These are phyloP conservation scores for Capsella bursapastoris DNA, from an alignment of 345 rosid species.

Conservation along the genomic window DNA sequence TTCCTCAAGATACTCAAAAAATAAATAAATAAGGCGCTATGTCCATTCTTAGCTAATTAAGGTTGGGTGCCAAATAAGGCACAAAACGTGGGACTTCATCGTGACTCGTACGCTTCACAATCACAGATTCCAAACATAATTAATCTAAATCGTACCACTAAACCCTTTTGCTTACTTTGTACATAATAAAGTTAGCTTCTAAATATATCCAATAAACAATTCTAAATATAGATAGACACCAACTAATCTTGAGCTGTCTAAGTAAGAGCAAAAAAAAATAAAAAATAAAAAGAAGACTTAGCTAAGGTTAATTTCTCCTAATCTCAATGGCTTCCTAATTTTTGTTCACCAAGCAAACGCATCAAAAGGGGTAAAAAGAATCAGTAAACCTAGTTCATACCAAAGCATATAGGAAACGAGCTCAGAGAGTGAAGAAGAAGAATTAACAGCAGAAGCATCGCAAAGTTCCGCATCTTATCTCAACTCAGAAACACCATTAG, in stretches of 20 bases:
- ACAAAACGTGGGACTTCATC: constrained; percentile 15
- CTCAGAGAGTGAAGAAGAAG: constrained; percentile 53
- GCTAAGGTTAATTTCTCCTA: constrained; percentile 8
- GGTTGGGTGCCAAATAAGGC: constrained; percentile 22
- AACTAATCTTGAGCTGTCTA: constrained; percentile 43
- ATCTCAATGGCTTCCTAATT: constrained; percentile 12
- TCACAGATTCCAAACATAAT: constrained; percentile 27
- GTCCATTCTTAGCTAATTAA: not conserved
- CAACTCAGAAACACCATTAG: constrained; percentile 50
- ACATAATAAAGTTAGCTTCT: constrained; percentile 32
- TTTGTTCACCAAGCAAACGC: not conserved
- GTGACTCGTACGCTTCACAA: constrained; percentile 37
- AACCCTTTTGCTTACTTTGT: constrained; percentile 37
- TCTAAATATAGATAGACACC: constrained; percentile 42
- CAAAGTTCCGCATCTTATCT: constrained; percentile 55
- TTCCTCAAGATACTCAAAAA: constrained; percentile 17
- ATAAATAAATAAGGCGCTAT: constrained; percentile 10
- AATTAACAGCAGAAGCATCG: constrained; percentile 49
- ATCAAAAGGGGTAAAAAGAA: constrained; percentile 15
- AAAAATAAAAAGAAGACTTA: not conserved
- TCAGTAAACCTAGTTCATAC: constrained; percentile 17
- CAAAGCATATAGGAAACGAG: constrained; percentile 48
- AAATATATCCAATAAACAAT: constrained; percentile 34
- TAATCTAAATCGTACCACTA: constrained; percentile 4
- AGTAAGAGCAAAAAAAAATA: not conserved